Evolutionary conservation across 306 rosid genomes (phyloP), one percentile per base, ranked within the genome.

Genomic region (Prunus mongolica): DNA sequence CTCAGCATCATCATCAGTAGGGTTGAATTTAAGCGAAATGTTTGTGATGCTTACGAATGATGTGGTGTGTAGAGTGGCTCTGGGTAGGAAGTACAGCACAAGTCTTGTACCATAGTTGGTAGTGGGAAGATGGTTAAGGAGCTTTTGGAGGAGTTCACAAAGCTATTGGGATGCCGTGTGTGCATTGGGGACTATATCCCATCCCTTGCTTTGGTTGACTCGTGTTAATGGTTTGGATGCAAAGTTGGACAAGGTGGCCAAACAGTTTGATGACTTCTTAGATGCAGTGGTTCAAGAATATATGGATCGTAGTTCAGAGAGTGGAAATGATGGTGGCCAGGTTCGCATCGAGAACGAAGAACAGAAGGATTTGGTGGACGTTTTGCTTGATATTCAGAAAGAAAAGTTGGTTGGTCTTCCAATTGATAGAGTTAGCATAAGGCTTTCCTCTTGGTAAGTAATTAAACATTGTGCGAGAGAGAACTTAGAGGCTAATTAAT

Each of bases 241-340:
- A 1, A 76, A 27, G 64, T 82, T 84, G 1, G 69, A 76, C 2
- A 81, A 15, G 30, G 74, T 86, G 55, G 91, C 85, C 16, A 79
- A 72, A 68, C 52, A 61, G 8, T 30, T 83, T 1, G 91, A 90
- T 78, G 66, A n/a, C 3, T 79, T 92, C 57, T 28, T 86, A 11
- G 91, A 88, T 2, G 56, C 49, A 46, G 88, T 87, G 0, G 34
- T 90, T 69, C 70, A 88, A 56, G 86, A 88, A 38, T 96, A 86
- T 73, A 27, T 52, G 25, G 63, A 52, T 52, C 20, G 3, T 4
- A 32, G 3, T 16, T 30, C 75, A 1, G 12, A 51, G 16, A 28
- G 22, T 6, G 66, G 66, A 22, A 12, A 27, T 2, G 22, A 87
- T 80, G 78, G 28, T 0, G 38, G 38, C 38, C 38, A 32, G 38